A percentile compares a stretch with the other conserved stretches of the same genome.
phyloP scores from a whole-genome alignment of 2,329 filamentous ascomycete species.

The Myotisia sp. region DNA sequence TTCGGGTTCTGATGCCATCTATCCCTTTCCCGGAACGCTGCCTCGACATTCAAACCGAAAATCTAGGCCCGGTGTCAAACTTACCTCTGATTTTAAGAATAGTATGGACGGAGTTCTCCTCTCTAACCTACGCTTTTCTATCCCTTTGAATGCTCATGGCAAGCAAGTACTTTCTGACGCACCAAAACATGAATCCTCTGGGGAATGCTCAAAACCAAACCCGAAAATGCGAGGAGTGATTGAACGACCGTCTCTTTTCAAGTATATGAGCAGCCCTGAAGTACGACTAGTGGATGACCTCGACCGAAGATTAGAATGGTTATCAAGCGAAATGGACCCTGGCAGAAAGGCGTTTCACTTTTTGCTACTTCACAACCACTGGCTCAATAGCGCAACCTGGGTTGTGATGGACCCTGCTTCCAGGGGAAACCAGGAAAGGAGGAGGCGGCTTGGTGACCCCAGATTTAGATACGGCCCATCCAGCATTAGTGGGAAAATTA shows the following conservation, averaged over 20 bases:
- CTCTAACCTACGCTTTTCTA: no score
- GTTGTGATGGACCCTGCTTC: slow-evolving; percentile 27
- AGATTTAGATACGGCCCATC: slow-evolving; percentile 19
- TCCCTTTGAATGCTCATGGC: no score
- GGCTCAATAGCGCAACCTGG: slow-evolving; percentile 30
- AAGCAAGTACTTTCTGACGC: no score
- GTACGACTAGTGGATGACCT: slow-evolving; percentile 22
- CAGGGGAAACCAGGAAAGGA: slow-evolving; percentile 20
- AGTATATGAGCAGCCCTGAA: slow-evolving; percentile 22
- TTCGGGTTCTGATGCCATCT: slow-evolving; percentile 1
- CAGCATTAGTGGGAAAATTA: slow-evolving; percentile 15
- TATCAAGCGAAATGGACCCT: slow-evolving; percentile 25
- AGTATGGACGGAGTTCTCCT: no score
- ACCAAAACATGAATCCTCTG: no score
- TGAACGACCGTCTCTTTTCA: slow-evolving; percentile 2
- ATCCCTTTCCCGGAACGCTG: no score
- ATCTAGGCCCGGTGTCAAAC: no score
- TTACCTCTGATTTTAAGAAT: no score
- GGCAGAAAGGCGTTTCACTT: slow-evolving; percentile 29
- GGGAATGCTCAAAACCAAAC: no score
- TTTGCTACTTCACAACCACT: slow-evolving; percentile 27
- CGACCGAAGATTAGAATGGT: slow-evolving; percentile 26
- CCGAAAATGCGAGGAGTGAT: background rate
- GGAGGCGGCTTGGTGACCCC: slow-evolving; percentile 24
- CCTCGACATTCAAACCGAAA: no score